These are phyloP conservation scores for Hemisphaericaspora lyxosophila DNA, from an alignment of 1,139 yeast genomes.

Conservation along the genomic window DNA sequence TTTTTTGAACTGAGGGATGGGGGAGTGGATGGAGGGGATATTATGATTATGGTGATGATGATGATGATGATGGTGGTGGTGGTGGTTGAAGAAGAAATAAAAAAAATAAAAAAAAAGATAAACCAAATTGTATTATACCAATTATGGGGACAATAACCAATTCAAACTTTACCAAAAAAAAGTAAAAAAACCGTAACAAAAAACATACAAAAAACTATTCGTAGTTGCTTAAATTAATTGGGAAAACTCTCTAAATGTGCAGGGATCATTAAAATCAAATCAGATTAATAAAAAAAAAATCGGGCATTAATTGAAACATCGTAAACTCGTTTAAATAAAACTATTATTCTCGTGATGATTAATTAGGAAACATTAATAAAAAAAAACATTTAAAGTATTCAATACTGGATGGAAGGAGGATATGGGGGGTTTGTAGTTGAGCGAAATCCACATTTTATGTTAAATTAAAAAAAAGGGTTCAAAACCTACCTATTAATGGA, in stretches of 20 bases:
- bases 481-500: not conserved
- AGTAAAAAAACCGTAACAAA: conserved; percentile 3
- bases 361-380: too few species aligned
- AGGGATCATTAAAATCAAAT: not conserved
- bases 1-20: conserved; percentile 4
- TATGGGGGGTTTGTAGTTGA: too few species aligned
- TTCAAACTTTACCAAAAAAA: conserved; percentile 2
- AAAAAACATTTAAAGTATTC: not conserved
- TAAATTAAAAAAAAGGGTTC: not conserved
- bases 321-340: too few species aligned
- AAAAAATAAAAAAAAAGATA: conserved; percentile 4
- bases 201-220: not conserved
- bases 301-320: too few species aligned
- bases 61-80: not conserved
- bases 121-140: not conserved
- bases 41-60: not conserved
- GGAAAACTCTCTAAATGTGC: not conserved
- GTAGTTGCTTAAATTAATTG: too few species aligned
- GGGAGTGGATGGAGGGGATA: not conserved
- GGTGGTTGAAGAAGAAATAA: conserved; percentile 3
- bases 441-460: too few species aligned
- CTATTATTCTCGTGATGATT: too few species aligned
- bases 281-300: too few species aligned
- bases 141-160: not conserved
- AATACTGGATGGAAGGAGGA: not conserved